Percentiles rank a stretch among this genome's conserved stretches.
These are phyloP conservation scores for Venturia aucupariae DNA, from an alignment of 2,329 filamentous ascomycete species.

Conservation along the genomic window DNA sequence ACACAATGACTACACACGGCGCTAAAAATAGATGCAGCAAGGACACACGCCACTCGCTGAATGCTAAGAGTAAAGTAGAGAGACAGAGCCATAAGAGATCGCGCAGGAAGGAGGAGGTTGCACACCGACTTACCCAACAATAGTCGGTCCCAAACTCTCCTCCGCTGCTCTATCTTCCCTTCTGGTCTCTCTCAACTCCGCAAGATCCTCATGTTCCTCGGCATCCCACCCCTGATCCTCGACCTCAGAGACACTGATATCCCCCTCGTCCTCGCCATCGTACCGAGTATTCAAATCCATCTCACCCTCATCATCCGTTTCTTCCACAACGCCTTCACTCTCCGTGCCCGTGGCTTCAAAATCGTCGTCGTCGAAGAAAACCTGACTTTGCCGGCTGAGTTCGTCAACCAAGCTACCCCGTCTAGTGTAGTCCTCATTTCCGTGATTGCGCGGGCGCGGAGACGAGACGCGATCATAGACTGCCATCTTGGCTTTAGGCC, in stretches of 20 bases:
- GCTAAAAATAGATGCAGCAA: not conserved
- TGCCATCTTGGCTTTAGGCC: conserved; percentile 2
- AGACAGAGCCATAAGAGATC: not conserved
- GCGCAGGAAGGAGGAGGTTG: not conserved
- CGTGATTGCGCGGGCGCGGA: not conserved
- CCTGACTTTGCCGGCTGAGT: conserved; percentile 35
- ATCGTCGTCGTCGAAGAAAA: conserved; percentile 36
- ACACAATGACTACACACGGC: not conserved
- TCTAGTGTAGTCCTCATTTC: conserved; percentile 5
- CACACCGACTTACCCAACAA: conserved; percentile 10
- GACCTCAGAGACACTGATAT: not conserved
- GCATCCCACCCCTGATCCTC: not conserved
- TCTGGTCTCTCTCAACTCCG: not conserved
- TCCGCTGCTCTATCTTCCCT: not conserved
- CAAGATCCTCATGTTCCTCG: not conserved
- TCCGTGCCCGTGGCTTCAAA: conserved; percentile 9
- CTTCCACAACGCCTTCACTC: conserved; percentile 8
- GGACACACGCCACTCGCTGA: not conserved
- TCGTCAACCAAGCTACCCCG: conserved; percentile 34
- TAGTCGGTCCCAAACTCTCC: conserved; percentile 5
- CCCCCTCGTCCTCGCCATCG: conserved; percentile 2
- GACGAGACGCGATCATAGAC: not conserved
- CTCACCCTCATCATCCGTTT: conserved; percentile 4
- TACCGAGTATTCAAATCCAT: not conserved
- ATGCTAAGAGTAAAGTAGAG: not conserved